Evolutionary conservation across 2,329 filamentous ascomycete genomes (phyloP).

Genomic region (Monosporascus sp.): DNA sequence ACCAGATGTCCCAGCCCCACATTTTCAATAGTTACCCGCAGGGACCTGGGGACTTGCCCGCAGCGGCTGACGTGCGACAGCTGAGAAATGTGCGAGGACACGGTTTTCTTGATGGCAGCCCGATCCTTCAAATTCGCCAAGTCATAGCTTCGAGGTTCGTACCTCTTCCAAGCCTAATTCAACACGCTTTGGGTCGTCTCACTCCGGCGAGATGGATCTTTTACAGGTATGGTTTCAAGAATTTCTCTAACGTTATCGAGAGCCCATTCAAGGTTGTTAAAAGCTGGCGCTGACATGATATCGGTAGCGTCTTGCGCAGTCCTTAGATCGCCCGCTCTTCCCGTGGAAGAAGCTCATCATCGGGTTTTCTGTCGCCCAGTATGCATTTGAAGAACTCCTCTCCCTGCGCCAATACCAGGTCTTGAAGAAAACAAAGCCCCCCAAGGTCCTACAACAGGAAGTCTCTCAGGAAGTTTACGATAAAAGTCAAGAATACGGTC

Average conservation of each 20-base stretch:
- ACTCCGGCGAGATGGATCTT: conserved; percentile 26
- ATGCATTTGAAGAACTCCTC: conserved; percentile 82
- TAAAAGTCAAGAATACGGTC: conserved; percentile 92
- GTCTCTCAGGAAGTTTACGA: conserved; percentile 88
- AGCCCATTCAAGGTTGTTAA: conserved; percentile 2
- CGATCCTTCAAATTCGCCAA: conserved; percentile 2
- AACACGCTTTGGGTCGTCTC: conserved; percentile 4
- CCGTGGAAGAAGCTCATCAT: conserved; percentile 97
- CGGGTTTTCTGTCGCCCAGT: conserved; percentile 89
- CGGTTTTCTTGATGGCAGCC: conserved; percentile 13
- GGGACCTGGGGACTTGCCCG: neutral
- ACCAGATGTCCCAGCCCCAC: neutral
- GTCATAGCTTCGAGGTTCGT: neutral
- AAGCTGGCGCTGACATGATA: conserved; percentile 9
- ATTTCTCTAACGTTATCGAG: conserved; percentile 10
- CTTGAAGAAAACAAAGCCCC: conserved; percentile 71
- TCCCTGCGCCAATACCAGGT: conserved; percentile 86
- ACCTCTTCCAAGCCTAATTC: neutral
- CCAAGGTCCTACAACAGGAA: conserved; percentile 82
- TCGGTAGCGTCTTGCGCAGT: conserved; percentile 65
- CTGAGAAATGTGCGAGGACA: conserved; percentile 12
- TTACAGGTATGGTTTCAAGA: conserved; percentile 25
- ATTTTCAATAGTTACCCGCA: neutral
- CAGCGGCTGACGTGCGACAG: neutral
- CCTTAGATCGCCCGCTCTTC: conserved; percentile 87